These are phyloP conservation scores for Fusarium napiforme DNA, from an alignment of 2,329 filamentous ascomycete species.

Conservation along the genomic window DNA sequence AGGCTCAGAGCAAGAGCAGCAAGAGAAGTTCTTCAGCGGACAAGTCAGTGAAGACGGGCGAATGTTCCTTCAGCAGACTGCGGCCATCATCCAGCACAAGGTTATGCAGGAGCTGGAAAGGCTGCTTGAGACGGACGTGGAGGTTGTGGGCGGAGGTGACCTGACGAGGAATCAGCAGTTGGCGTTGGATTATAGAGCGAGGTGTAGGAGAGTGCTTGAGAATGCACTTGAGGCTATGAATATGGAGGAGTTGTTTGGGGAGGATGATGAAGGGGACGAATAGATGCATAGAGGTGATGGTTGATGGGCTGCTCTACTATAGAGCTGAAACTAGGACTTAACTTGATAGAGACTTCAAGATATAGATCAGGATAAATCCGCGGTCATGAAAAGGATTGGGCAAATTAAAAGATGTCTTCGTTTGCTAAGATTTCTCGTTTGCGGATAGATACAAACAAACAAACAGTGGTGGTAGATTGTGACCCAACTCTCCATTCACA, in stretches of 20 bases:
- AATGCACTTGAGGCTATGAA: constrained; percentile 56
- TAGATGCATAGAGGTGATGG: neutral
- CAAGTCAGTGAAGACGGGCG: constrained; percentile 44
- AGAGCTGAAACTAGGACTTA: neutral
- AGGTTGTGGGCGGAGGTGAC: constrained; percentile 54
- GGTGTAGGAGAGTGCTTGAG: constrained; percentile 61
- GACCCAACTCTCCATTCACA: neutral
- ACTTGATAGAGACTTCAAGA: neutral
- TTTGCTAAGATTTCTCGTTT: neutral
- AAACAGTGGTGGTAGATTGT: neutral
- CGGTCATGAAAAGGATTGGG: neutral
- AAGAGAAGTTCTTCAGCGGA: constrained; percentile 47
- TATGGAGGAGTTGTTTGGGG: constrained; percentile 45
- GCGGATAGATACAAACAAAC: too few species aligned
- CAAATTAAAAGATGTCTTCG: neutral
- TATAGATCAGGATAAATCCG: neutral
- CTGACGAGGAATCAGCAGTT: constrained; percentile 59
- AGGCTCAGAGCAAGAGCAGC: constrained; percentile 44
- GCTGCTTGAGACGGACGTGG: constrained; percentile 59
- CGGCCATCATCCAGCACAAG: constrained; percentile 57
- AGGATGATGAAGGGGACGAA: constrained; percentile 27
- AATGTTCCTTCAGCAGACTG: constrained; percentile 49
- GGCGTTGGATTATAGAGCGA: constrained; percentile 60
- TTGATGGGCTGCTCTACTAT: neutral
- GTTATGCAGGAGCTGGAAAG: constrained; percentile 57